A percentile compares a stretch with the other conserved stretches of the same genome.
Conservation (phyloP, 306 rosid genomes). For the Calophaca sinica region DNA sequence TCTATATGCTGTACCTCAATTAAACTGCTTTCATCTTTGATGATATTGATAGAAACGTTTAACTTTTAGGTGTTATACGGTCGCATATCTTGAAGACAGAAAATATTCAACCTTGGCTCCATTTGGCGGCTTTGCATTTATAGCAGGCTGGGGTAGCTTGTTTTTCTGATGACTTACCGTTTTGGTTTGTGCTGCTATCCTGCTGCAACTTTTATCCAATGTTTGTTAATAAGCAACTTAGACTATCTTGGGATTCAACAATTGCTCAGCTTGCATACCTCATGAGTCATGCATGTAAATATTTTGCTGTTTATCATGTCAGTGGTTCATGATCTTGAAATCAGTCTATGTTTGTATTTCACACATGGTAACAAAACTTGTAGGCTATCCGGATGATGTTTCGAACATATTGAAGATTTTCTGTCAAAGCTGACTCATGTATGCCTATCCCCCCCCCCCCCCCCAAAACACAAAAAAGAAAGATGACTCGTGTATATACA, state of each 20-base stretch:
- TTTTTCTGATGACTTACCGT: slow-evolving; percentile 56
- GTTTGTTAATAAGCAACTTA: slow-evolving; percentile 20
- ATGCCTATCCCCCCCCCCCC: too few species aligned
- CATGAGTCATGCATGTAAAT: slow-evolving; percentile 25
- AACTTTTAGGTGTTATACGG: slow-evolving; percentile 77
- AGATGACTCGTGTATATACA: too few species aligned
- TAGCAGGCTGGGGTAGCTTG: slow-evolving; percentile 94
- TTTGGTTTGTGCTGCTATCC: slow-evolving; percentile 17
- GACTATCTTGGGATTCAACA: background rate
- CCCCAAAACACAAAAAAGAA: too few species aligned
- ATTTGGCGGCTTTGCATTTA: slow-evolving; percentile 89
- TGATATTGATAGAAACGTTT: slow-evolving; percentile 34
- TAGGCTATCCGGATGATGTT: background rate
- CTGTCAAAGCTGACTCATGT: background rate
- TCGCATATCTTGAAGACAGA: slow-evolving; percentile 84
- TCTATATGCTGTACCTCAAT: background rate
- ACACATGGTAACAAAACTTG: slow-evolving; percentile 14
- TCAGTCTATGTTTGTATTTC: slow-evolving; percentile 7
- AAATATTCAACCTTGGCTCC: slow-evolving; percentile 79
- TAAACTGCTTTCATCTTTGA: background rate
- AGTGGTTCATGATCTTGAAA: slow-evolving; percentile 11
- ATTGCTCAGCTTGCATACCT: background rate
- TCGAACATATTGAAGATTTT: slow-evolving; percentile 6
- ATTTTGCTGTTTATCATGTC: background rate
- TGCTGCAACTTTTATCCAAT: background rate